phyloP scores from a whole-genome alignment of 2,329 filamentous ascomycete species.

The Fusarium sp. region DNA sequence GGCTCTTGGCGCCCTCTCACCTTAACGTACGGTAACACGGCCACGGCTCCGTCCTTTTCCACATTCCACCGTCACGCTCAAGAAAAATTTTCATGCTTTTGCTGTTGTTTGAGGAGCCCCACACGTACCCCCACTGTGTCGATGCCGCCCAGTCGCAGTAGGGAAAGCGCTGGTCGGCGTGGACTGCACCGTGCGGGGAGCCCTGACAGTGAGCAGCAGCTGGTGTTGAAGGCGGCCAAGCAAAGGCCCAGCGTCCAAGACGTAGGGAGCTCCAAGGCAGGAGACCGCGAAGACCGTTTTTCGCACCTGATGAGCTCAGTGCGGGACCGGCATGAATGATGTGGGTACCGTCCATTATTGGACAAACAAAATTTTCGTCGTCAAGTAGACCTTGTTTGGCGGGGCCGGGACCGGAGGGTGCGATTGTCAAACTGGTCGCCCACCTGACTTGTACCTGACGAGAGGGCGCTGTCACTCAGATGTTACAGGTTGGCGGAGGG shows the following conservation, averaged over 20 bases:
- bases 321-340: constrained; percentile 27
- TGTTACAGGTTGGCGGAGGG: neutral
- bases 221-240: neutral
- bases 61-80: constrained; percentile 19
- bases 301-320: constrained; percentile 23
- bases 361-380: constrained; percentile 3
- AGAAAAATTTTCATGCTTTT: constrained; percentile 41
- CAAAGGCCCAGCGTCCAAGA: constrained; percentile 30
- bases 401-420: constrained; percentile 35
- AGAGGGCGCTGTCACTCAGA: neutral
- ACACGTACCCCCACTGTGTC: constrained; percentile 32
- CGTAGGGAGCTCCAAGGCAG: constrained; percentile 23
- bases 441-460: constrained; percentile 8
- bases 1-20: constrained; percentile 23
- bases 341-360: neutral
- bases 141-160: constrained; percentile 23
- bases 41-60: constrained; percentile 12
- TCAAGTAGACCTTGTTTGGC: constrained; percentile 39
- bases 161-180: constrained; percentile 1
- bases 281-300: constrained; percentile 29
- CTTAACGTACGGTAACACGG: constrained; percentile 38
- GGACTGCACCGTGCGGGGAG: constrained; percentile 28
- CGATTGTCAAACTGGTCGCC: neutral
- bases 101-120: neutral
- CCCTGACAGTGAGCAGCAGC: constrained; percentile 14